A percentile compares a stretch with the other conserved stretches of the same genome.
These are phyloP conservation scores for Aspergillus sp. DNA, from an alignment of 2,329 filamentous ascomycete genomes.

Conservation along the genomic window DNA sequence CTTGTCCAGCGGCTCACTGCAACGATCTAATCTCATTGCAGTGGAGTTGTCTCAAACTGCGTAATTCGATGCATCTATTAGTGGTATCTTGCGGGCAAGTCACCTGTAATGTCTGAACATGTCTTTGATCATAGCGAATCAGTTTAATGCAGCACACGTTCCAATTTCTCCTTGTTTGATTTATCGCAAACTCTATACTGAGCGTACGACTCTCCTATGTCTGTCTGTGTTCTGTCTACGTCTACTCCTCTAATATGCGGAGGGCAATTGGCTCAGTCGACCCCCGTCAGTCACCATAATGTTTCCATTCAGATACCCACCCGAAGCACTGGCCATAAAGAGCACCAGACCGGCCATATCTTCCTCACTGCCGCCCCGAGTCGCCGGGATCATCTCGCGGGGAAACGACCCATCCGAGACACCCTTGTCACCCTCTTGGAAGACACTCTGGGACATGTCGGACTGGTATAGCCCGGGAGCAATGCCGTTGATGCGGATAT, in stretches of 20 bases:
- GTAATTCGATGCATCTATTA: neutral
- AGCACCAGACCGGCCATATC: slow-evolving; percentile 66
- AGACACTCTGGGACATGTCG: slow-evolving; percentile 57
- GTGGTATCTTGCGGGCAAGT: neutral
- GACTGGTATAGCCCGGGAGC: slow-evolving; percentile 58
- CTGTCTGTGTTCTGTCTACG: neutral
- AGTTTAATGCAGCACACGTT: neutral
- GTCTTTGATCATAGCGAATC: neutral
- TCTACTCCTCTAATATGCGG: slow-evolving; percentile 45
- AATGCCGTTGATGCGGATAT: slow-evolving; percentile 51
- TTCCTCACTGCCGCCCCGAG: slow-evolving; percentile 58
- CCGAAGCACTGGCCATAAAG: slow-evolving; percentile 64
- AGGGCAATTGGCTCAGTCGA: slow-evolving; percentile 56
- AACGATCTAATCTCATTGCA: slow-evolving; percentile 53
- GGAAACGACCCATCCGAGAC: slow-evolving; percentile 41
- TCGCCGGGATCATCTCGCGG: slow-evolving; percentile 54
- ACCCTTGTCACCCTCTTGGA: slow-evolving; percentile 39
- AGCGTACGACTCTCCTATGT: neutral
- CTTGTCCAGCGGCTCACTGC: slow-evolving; percentile 73
- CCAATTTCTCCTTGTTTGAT: neutral
- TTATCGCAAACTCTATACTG: neutral
- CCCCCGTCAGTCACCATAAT: slow-evolving; percentile 65
- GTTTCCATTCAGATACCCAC: slow-evolving; percentile 65
- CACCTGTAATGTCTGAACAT: neutral
- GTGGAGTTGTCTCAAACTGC: neutral